Base-by-base conservation (phyloP, 2,329 filamentous ascomycete species). In the Xylariales sp. region DNA sequence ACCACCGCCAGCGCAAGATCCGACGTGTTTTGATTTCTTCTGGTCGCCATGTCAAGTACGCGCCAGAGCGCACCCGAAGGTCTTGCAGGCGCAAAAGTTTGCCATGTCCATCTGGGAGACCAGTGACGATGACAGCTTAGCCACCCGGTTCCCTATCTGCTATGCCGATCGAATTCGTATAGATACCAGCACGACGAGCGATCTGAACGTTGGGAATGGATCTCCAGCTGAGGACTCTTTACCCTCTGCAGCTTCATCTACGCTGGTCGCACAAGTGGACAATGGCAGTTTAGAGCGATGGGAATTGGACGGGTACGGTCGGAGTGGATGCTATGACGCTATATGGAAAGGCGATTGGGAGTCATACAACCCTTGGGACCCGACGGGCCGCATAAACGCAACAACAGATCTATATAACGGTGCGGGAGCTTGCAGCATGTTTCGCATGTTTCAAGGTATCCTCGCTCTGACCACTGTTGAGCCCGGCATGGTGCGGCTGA, bases 21-120 rank as follows among this genome's bases (percentile, higher is more conserved):
- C 82, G 4, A 78, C 82, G 2, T 85, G 84, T 38, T 86, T 82
- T 61, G 82, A 86, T 60, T 75, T 86, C 53, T 86, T 85, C 64
- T 86, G 82, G 83, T 82, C 82, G 4, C 81, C 81, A 0, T 76
- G 81, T 1, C 83, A 87, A 61, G 73, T 83, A 41, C 73, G 76
- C 51, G 79, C 81, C n/a, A 76, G 83, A 18, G 76, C 79, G 0
- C 79, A 87, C 50, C 77, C 80, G 3, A 73, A 76, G 49, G 71
- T 86, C 45, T 66, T 86, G 29, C 65, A 65, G 27, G 73, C 82
- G 2, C 82, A 87, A 63, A 68, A 71, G 25, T 86, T 84, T 54
- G 73, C 84, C 57, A 81, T 84, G 70, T 67, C 71, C 8, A 64
- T 86, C 20, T 87, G 84, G 83, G 77, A 84, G 45, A 61, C 63